Evolutionary conservation across 768 basidiomycete species (phyloP), one percentile per base, ranked within the genome.

Genomic region (Mycena indigotica): DNA sequence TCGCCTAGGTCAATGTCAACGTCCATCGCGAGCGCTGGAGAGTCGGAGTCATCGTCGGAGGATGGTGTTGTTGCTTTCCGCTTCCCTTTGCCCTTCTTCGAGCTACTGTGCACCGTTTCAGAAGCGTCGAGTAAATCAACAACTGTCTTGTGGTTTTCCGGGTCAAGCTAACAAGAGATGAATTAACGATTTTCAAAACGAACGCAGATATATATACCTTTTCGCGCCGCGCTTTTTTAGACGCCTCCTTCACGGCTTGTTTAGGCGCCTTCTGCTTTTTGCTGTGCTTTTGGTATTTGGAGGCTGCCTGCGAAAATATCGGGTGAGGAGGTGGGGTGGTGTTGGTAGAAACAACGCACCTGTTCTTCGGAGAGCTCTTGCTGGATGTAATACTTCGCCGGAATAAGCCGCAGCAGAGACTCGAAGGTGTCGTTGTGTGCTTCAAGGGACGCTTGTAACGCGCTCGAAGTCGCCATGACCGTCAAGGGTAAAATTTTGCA

Each of bases 351-450:
- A 54, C 28, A 32, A 19, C 52, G 46, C 63, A 87, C 90, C 79
- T 87, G 84, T 58, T 88, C 88, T 50, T 88, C 84, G 1, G 77
- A 75, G 44, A 83, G 82, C 19, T 89, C 87, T 38, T 77, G 80
- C 2, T 84, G 81, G 49, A 97, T 77, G 72, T 98, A 98, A 70
- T 90, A 93, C 75, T 88, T 89, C 4, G 95, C 82, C 0, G 96
- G 96, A 54, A 98, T 97, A 45, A 97, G 82, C 38, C 80, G 84
- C 2, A 97, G 77, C 4, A 98, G 77, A 0, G 84, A 77, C 67
- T 95, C 93, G 65, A 99, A 98, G 0, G 86, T 84, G 25, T 83
- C 84, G 68, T 98, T 97, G 74, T 97, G 94, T 39, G 77, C 76
- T 71, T 94, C 89, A 49, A 98, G 73, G 3, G 90, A 91, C 8